Conservation (phyloP, 768 basidiomycete genomes). For the Suillus paluster region DNA sequence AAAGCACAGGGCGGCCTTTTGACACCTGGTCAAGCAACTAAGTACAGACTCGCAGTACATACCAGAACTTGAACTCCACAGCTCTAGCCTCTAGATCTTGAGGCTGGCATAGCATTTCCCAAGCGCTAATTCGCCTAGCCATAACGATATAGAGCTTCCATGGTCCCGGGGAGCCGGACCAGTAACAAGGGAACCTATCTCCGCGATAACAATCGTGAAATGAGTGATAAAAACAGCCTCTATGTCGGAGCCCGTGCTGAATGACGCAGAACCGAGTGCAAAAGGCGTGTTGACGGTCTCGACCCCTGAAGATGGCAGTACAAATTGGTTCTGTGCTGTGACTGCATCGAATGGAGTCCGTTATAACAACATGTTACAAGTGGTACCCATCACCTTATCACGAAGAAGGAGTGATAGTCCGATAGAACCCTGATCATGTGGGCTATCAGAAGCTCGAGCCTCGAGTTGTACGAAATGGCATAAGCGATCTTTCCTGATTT, state of each 20-base stretch:
- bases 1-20: slow-evolving; percentile 3
- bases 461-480: background rate
- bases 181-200: background rate
- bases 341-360: background rate
- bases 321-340: background rate
- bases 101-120: background rate
- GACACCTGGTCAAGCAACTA: background rate
- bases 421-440: slow-evolving; percentile 2
- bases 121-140: background rate
- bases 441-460: background rate
- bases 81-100: background rate
- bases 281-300: background rate
- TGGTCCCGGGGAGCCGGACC: background rate
- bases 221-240: background rate
- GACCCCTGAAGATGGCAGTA: background rate
- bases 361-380: background rate
- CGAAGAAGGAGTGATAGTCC: slow-evolving; percentile 1
- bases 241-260: background rate
- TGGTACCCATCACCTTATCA: background rate
- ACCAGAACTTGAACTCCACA: background rate
- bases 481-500: background rate
- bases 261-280: background rate
- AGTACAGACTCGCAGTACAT: background rate
- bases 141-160: background rate
- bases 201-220: background rate